A percentile compares a stretch with the other conserved stretches of the same genome.
phyloP scores from a whole-genome alignment of 2,329 filamentous ascomycete genomes.

The Knufia fluminis region DNA sequence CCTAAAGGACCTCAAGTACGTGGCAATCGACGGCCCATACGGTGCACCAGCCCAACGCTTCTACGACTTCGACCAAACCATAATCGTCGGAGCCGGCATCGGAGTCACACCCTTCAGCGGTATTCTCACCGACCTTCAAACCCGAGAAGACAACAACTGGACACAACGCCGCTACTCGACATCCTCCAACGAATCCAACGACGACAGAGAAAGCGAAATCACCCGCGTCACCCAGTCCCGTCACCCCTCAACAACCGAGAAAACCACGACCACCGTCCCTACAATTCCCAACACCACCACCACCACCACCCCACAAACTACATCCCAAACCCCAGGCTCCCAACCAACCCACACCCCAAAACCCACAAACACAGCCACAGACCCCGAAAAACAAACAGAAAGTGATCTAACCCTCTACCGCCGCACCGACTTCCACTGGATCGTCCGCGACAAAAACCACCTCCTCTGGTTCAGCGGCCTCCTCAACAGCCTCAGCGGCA shows the following conservation, averaged over 20 bases:
- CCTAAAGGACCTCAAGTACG: slow-evolving; percentile 36
- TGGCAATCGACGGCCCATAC: slow-evolving; percentile 50
- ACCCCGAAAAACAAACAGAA: background rate
- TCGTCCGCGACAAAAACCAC: slow-evolving; percentile 48
- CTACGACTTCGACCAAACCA: slow-evolving; percentile 48
- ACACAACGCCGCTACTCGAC: slow-evolving; percentile 10
- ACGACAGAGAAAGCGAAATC: background rate
- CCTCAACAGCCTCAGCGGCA: slow-evolving; percentile 28
- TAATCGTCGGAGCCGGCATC: slow-evolving; percentile 49
- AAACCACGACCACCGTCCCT: no score
- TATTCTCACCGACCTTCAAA: slow-evolving; percentile 47
- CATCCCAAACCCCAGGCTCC: no score
- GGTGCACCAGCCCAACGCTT: slow-evolving; percentile 51
- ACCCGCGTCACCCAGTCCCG: background rate
- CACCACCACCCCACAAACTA: no score
- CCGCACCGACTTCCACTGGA: slow-evolving; percentile 53
- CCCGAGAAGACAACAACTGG: slow-evolving; percentile 13
- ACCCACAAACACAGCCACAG: no score
- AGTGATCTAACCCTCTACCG: slow-evolving; percentile 29
- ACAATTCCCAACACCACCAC: no score
- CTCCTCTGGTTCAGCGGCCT: slow-evolving; percentile 48
- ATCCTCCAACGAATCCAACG: background rate
- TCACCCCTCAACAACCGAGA: no score
- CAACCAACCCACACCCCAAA: no score
- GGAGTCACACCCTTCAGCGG: slow-evolving; percentile 51